A percentile compares a stretch with the other conserved stretches of the same genome.
phyloP scores from a whole-genome alignment of 306 rosid species.

The Cajanus cajan region DNA sequence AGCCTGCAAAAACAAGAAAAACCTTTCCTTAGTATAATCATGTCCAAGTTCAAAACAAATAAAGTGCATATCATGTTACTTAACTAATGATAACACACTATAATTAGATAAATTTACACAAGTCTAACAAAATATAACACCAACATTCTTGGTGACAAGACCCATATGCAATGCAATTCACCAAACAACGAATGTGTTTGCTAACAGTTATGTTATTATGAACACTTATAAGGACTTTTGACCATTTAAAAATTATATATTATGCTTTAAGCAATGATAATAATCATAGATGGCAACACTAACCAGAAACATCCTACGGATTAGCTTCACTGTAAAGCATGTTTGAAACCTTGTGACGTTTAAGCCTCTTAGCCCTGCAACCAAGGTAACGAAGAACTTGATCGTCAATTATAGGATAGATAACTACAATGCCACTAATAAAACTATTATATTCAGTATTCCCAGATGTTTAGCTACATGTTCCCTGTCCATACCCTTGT shows the following conservation, averaged over 20 bases:
- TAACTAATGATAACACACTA: not conserved
- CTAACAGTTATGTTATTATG: not conserved
- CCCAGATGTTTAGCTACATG: not conserved
- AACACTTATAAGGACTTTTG: not conserved
- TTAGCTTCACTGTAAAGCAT: not conserved
- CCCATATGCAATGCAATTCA: not conserved
- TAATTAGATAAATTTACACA: not conserved
- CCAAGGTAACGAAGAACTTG: constrained; percentile 7
- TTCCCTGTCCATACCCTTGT: not conserved
- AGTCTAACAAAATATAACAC: not conserved
- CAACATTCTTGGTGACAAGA: not conserved
- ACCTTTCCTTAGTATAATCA: not conserved
- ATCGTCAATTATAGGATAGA: not conserved
- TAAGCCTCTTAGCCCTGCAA: constrained; percentile 41
- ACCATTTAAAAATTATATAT: not conserved
- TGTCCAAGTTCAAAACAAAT: not conserved
- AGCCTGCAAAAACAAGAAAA: not conserved
- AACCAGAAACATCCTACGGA: not conserved
- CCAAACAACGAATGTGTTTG: not conserved
- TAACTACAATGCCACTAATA: not conserved
- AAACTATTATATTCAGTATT: not conserved
- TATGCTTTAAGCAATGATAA: not conserved
- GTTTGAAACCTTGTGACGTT: not conserved
- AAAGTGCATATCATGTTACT: not conserved
- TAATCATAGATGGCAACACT: not conserved